A percentile compares a stretch with the other conserved stretches of the same genome.
These are phyloP conservation scores for Boletellus sp. DNA, from an alignment of 768 basidiomycete species.

Conservation along the genomic window DNA sequence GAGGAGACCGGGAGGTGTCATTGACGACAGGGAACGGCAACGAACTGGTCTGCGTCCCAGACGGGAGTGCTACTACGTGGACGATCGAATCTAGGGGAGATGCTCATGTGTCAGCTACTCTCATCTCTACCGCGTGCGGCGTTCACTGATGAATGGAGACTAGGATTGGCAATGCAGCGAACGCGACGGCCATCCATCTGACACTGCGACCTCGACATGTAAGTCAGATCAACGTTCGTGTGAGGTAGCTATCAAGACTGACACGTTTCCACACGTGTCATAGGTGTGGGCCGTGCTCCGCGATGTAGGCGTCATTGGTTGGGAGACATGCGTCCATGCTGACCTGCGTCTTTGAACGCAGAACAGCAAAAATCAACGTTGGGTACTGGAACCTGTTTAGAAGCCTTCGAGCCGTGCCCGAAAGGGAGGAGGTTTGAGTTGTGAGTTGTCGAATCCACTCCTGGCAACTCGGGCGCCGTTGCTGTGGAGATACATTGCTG, in stretches of 20 bases:
- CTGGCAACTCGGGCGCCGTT: too few relatives aligned
- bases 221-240: not conserved
- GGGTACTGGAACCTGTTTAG: conserved; percentile 3
- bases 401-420: too few relatives aligned
- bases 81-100: not conserved
- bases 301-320: not conserved
- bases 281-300: not conserved
- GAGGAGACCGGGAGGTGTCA: too few relatives aligned
- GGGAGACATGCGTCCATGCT: not conserved
- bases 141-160: not conserved
- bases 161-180: conserved; percentile 6
- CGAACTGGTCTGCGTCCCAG: not conserved
- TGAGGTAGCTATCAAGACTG: not conserved
- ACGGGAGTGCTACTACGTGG: not conserved
- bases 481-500: too few relatives aligned
- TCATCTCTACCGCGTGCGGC: not conserved
- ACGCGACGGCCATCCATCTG: conserved; percentile 6
- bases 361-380: conserved; percentile 9
- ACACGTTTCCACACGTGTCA: not conserved
- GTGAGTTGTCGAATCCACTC: too few relatives aligned
- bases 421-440: too few relatives aligned
- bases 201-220: not conserved
- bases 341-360: not conserved
- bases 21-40: not conserved
- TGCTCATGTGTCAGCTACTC: not conserved